These are phyloP conservation scores for Pinus tabuliformis DNA, from an alignment of 75 land plant genomes.

Conservation along the genomic window DNA sequence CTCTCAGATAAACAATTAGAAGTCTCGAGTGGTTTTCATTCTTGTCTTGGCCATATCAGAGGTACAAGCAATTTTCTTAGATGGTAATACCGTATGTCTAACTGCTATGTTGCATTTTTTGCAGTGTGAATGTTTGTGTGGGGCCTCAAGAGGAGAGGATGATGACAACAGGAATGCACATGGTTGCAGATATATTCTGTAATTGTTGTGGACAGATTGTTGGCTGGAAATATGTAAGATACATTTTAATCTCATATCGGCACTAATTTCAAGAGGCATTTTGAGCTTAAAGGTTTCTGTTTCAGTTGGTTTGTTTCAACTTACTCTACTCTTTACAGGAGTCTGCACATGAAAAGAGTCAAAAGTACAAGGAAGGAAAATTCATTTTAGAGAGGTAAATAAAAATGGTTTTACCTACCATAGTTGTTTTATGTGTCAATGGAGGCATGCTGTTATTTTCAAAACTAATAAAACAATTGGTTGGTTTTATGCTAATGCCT, in stretches of 20 bases:
- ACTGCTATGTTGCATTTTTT: background rate
- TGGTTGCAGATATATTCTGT: slow-evolving; percentile 85
- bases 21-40: too few species aligned
- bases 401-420: too few species aligned
- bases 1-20: too few species aligned
- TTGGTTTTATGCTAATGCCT: too few species aligned
- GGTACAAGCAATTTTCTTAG: too few species aligned
- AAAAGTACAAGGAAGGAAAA: slow-evolving; percentile 86
- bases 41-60: too few species aligned
- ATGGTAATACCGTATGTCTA: too few species aligned
- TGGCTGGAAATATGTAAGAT: slow-evolving; percentile 96
- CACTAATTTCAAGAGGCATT: background rate
- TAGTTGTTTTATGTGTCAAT: too few species aligned
- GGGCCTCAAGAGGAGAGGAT: slow-evolving; percentile 78
- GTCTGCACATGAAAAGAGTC: slow-evolving; percentile 60
- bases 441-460: too few species aligned
- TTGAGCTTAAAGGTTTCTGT: too few species aligned
- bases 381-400: slow-evolving; percentile 64
- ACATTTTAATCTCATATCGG: background rate
- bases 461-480: too few species aligned
- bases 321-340: slow-evolving; percentile 34
- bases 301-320: too few species aligned
- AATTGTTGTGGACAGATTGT: slow-evolving; percentile 80
- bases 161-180: slow-evolving; percentile 93
- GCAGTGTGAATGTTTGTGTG: slow-evolving; percentile 78